phyloP scores from a whole-genome alignment of 305 asterid species.

The Coffea humblotiana region DNA sequence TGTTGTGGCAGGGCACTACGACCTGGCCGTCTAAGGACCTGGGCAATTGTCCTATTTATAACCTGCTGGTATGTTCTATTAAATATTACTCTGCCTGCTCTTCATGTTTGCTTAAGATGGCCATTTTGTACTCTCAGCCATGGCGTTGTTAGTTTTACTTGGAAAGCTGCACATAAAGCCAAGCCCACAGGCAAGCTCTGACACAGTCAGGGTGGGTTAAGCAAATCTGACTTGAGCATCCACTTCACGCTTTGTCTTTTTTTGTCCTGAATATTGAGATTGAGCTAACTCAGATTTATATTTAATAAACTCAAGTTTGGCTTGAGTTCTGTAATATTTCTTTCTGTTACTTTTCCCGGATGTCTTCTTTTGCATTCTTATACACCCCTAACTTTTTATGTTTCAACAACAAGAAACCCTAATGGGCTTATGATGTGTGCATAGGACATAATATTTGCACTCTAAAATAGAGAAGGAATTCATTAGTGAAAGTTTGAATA shows the following conservation, averaged over 20 bases:
- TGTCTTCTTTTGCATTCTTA: neutral
- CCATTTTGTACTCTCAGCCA: neutral
- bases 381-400: neutral
- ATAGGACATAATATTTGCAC: neutral
- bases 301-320: neutral
- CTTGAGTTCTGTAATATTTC: neutral
- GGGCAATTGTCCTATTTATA: constrained; percentile 72
- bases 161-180: neutral
- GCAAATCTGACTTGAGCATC: neutral
- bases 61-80: constrained; percentile 60
- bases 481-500: neutral
- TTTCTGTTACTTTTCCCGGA: neutral
- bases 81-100: neutral
- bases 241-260: neutral
- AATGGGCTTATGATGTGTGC: neutral
- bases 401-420: neutral
- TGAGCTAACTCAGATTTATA: neutral
- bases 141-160: neutral
- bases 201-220: neutral
- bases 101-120: constrained; percentile 4
- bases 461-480: neutral
- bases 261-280: neutral
- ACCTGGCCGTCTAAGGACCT: constrained; percentile 70
- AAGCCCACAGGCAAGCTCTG: neutral
- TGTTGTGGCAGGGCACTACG: constrained; percentile 76